phyloP scores from a whole-genome alignment of 345 rosid genomes.

The Lepidium africanum region DNA sequence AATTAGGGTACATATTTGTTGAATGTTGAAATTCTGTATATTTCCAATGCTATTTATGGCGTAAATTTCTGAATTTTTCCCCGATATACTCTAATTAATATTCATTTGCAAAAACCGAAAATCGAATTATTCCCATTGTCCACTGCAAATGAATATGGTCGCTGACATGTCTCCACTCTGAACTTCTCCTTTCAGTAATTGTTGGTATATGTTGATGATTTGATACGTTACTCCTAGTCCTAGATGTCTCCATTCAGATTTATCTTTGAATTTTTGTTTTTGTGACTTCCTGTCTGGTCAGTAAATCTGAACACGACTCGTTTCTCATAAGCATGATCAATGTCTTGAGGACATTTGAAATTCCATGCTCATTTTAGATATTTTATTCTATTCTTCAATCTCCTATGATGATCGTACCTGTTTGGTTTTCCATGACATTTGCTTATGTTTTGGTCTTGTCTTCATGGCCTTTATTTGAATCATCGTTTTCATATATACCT shows the following conservation, averaged over 20 bases:
- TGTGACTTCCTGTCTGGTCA: not conserved
- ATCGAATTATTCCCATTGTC: not conserved
- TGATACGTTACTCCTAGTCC: not conserved
- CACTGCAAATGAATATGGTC: not conserved
- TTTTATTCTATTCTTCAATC: not conserved
- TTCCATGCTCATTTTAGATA: not conserved
- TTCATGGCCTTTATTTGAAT: not conserved
- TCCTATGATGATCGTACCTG: not conserved
- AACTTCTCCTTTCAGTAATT: not conserved
- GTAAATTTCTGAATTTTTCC: not conserved
- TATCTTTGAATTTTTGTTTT: not conserved
- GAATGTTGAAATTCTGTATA: not conserved
- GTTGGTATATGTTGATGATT: not conserved
- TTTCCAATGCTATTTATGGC: not conserved
- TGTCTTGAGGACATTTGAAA: not conserved
- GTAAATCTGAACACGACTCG: not conserved
- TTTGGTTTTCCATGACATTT: not conserved
- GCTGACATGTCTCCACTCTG: not conserved
- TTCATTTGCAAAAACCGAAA: not conserved
- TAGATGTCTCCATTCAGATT: not conserved
- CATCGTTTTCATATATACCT: not conserved
- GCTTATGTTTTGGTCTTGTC: not conserved
- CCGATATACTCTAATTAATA: not conserved
- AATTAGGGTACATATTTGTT: not conserved
- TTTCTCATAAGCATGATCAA: not conserved